Base-by-base conservation (phyloP, 257 asterid species). In the Nicotiana noctiflora region DNA sequence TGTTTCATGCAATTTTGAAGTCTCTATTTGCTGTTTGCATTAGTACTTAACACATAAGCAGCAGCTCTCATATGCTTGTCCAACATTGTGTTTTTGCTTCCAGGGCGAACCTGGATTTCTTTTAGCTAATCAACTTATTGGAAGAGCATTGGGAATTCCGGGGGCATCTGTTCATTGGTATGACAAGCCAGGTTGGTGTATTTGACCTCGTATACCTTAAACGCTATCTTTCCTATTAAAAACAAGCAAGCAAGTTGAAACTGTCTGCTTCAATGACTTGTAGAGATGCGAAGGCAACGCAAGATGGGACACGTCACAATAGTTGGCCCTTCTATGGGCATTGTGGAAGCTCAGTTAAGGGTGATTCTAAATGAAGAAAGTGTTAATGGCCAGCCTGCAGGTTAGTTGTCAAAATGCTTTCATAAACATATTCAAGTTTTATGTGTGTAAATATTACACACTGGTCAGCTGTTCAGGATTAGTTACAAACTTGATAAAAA, bases 121-220 rank as follows among this genome's bases (percentile, higher is more conserved):
- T 67, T 80, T 92, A 81, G 91, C 98, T 74, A 87, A 88, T 84
- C 96, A 88, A 86, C 88, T 96, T 62, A 92, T 92, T 53, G 89
- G 85, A 79, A 91, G 90, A 84, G 97, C 98, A 34, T 82, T 96
- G 88, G 87, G 88, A 80, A 87, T 88, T 61, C 90, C 97, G 1
- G 98, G 98, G 70, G 98, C 98, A 83, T 85, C 98, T 32, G 63
- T 96, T 85, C 99, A 96, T 88, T 96, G 99, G 99, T 96, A 96
- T 79, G 95, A 94, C 89, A 96, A 96, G 84, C 98, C 97, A 91
- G 99, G 98, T 96, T 66, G 63, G 97, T 88, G 79, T 46, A 25
- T 53, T 72, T 23, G 32, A 62, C 52, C 66, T 62, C 23, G 4
- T 25, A 0, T 59, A 56, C 37, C 60, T 77, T 74, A 9, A 32